Percentiles rank a stretch among this genome's conserved stretches.
Conservation (phyloP, 345 rosid species). For the Populus simonii region DNA sequence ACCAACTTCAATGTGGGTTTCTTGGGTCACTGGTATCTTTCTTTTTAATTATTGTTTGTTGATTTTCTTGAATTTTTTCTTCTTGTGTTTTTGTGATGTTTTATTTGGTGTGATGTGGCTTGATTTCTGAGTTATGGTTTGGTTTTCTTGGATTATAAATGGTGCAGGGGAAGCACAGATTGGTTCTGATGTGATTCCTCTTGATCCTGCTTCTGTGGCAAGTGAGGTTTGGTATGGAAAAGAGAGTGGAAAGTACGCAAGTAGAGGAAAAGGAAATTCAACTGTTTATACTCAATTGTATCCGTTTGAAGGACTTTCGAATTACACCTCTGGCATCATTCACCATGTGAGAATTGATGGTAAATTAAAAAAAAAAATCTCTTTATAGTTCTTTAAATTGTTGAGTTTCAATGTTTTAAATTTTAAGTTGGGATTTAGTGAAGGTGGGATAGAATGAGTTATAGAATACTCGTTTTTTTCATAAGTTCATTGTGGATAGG, state of each 20-base stretch:
- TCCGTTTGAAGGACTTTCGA: conserved; percentile 71
- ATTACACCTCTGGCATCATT: conserved; percentile 81
- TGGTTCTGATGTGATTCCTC: conserved; percentile 53
- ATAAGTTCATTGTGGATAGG: no score
- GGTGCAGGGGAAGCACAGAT: conserved; percentile 65
- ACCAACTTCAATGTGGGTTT: conserved; percentile 80
- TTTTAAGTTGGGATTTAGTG: neutral
- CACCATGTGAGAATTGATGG: conserved; percentile 77
- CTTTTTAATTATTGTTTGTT: neutral
- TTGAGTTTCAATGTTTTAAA: neutral
- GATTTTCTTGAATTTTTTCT: neutral
- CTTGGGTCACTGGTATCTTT: conserved; percentile 79
- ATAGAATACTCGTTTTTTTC: no score
- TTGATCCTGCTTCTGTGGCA: conserved; percentile 49
- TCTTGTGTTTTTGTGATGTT: neutral
- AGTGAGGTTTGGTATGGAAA: conserved; percentile 79
- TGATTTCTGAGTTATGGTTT: neutral
- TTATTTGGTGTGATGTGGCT: neutral
- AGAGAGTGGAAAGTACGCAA: conserved; percentile 41
- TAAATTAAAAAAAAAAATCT: conserved; percentile 13
- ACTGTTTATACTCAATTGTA: conserved; percentile 71
- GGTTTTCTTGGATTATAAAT: neutral
- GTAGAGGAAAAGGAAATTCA: conserved; percentile 44
- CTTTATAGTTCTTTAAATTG: neutral
- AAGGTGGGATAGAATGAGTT: no score